phyloP scores from a whole-genome alignment of 352 stramenopile genomes.

The Globisporangium camurandrum region DNA sequence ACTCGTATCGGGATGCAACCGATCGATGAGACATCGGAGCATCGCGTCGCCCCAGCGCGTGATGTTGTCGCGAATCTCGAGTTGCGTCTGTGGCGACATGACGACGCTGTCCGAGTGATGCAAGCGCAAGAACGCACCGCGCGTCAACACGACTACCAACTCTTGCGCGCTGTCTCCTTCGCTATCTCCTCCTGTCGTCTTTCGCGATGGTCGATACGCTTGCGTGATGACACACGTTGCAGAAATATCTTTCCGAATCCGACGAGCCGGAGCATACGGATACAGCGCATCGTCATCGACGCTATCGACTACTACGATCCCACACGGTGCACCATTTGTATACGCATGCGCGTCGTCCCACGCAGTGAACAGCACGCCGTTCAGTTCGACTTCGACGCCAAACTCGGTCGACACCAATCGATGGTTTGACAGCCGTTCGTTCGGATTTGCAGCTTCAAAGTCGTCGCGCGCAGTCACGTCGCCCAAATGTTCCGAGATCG shows the following conservation, averaged over 20 bases:
- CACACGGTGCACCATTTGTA: slow-evolving; percentile 19
- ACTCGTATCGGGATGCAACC: slow-evolving; percentile 12
- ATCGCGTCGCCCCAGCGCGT: slow-evolving; percentile 16
- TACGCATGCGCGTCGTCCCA: slow-evolving; percentile 18
- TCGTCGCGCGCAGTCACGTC: slow-evolving; percentile 50
- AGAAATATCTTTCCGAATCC: slow-evolving; percentile 41
- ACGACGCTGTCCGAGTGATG: background rate
- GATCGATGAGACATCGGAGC: slow-evolving; percentile 14
- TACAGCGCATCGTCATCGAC: slow-evolving; percentile 49
- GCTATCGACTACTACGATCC: slow-evolving; percentile 28
- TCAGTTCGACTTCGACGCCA: slow-evolving; percentile 37
- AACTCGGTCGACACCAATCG: slow-evolving; percentile 36
- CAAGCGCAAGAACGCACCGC: slow-evolving; percentile 13
- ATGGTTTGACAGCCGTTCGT: slow-evolving; percentile 47
- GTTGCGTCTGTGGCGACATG: slow-evolving; percentile 5
- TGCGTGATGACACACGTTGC: slow-evolving; percentile 30
- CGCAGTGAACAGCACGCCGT: slow-evolving; percentile 40
- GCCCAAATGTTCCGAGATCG: slow-evolving; percentile 44
- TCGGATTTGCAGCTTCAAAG: slow-evolving; percentile 34
- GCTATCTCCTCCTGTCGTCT: background rate
- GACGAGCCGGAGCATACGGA: slow-evolving; percentile 31
- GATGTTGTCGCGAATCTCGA: slow-evolving; percentile 13
- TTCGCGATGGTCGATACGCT: slow-evolving; percentile 2
- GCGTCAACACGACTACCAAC: slow-evolving; percentile 12
- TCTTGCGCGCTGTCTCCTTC: background rate